Percentiles rank a stretch among this genome's conserved stretches.
These are phyloP conservation scores for Lipomyces kockii DNA, from an alignment of 805 yeast species.

Conservation along the genomic window DNA sequence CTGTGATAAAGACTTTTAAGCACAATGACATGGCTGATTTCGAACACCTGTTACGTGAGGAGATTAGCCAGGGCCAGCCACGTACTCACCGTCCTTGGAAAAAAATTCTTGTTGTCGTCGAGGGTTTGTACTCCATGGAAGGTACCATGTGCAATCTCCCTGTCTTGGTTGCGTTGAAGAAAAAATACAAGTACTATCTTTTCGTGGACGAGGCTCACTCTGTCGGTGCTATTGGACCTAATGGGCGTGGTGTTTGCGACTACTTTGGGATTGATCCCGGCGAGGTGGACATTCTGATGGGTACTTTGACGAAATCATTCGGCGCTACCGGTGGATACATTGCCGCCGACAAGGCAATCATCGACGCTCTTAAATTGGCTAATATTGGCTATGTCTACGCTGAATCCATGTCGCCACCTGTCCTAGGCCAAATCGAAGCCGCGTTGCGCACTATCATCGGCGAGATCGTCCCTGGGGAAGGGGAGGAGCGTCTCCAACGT, in stretches of 20 bases:
- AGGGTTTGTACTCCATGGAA: slow-evolving; percentile 88
- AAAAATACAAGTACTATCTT: slow-evolving; percentile 84
- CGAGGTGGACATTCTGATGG: slow-evolving; percentile 88
- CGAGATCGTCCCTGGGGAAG: slow-evolving; percentile 88
- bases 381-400: slow-evolving; percentile 76
- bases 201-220: slow-evolving; percentile 99
- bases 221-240: slow-evolving; percentile 96
- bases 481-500: slow-evolving; percentile 85
- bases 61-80: slow-evolving; percentile 93
- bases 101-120: slow-evolving; percentile 77
- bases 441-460: slow-evolving; percentile 81
- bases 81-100: slow-evolving; percentile 95
- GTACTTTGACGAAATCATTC: slow-evolving; percentile 94
- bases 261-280: slow-evolving; percentile 80
- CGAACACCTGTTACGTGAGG: slow-evolving; percentile 77
- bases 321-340: slow-evolving; percentile 99
- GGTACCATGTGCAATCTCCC: slow-evolving; percentile 90
- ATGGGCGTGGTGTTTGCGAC: slow-evolving; percentile 94
- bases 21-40: slow-evolving; percentile 87
- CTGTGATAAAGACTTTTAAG: slow-evolving; percentile 65
- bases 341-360: slow-evolving; percentile 71
- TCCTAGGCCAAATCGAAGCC: slow-evolving; percentile 81
- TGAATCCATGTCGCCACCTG: slow-evolving; percentile 82
- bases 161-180: slow-evolving; percentile 67
- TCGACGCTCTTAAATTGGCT: slow-evolving; percentile 74